Evolutionary conservation across 805 yeast species (phyloP).

Genomic region (Grigorovia transvaalensis): DNA sequence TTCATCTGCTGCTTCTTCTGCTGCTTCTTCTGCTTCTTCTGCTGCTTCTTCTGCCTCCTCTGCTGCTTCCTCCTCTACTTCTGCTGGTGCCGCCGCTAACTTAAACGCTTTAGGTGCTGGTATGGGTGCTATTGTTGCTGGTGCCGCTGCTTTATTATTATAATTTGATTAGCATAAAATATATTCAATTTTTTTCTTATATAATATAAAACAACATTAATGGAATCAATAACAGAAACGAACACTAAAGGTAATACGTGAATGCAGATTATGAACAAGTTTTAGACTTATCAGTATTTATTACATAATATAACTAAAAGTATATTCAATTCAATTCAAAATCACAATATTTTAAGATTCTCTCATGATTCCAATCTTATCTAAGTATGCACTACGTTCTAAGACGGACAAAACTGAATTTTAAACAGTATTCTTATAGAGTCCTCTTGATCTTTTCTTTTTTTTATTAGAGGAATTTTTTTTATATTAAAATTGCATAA

Average conservation of each 20-base stretch:
- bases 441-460: too few species aligned
- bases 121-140: conserved; percentile 10
- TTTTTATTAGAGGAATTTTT: too few species aligned
- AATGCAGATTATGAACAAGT: neutral
- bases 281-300: neutral
- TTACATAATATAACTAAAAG: too few species aligned
- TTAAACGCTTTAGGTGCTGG: conserved; percentile 10
- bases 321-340: neutral
- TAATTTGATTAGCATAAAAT: conserved; percentile 5
- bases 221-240: neutral
- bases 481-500: neutral
- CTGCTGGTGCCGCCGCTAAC: conserved; percentile 7
- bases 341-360: neutral
- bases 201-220: too few species aligned
- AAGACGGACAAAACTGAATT: too few species aligned
- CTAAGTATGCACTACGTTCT: too few species aligned
- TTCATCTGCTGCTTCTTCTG: conserved; percentile 5
- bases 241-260: neutral
- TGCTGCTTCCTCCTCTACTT: conserved; percentile 5
- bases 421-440: too few species aligned
- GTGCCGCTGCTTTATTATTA: conserved; percentile 14
- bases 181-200: neutral
- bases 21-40: conserved; percentile 3
- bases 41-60: conserved; percentile 6
- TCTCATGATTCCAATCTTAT: neutral